Evolutionary conservation across 192 early-diverging fungal species (phyloP), one percentile per base, ranked within the genome.

Genomic region (Coemansia sp.): DNA sequence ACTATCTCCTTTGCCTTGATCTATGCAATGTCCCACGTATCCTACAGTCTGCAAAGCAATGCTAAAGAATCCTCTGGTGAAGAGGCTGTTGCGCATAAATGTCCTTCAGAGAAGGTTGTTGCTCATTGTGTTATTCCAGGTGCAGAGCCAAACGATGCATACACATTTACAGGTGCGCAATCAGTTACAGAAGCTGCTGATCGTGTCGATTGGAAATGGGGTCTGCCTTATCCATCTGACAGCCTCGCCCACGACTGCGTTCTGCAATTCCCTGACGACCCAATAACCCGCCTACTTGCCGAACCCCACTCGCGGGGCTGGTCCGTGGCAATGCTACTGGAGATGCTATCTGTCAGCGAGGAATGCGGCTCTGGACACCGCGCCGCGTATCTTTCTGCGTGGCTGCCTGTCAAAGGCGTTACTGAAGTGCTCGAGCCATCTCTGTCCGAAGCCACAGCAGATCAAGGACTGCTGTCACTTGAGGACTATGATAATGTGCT

Each of bases 341-440:
- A 89, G 31, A 68, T 92, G 71, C 67, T 91, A 27, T 72, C 86
- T 7, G 80, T 89, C 48, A 85, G 87, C 14, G 88, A 90, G 53
- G 93, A 94, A 58, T 92, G 90, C 64, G 87, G 86, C 12, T 78
- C 85, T 3, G 88, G 91, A 12, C 86, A 85, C 44, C 69, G 87
- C 34, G 75, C 88, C 1, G 92, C 86, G 2, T 91, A 91, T 49
- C 87, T 91, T 64, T 70, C 67, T 5, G 61, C 60, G 31, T 27
- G 62, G 2, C 25, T 70, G 7, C 71, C 76, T 22, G 25, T 64
- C 24, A 61, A 44, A 10, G 14, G 38, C 38, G 5, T 21, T 14
- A 19, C 7, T 10, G 54, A 16, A 23, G 14, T 32, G 21, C 22
- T n/a, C 44, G 24, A 49, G 44, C 26, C n/a, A 24, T 38, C 25